Conservation (phyloP, 1,284 basidiomycete genomes). For the Boletus mariae region DNA sequence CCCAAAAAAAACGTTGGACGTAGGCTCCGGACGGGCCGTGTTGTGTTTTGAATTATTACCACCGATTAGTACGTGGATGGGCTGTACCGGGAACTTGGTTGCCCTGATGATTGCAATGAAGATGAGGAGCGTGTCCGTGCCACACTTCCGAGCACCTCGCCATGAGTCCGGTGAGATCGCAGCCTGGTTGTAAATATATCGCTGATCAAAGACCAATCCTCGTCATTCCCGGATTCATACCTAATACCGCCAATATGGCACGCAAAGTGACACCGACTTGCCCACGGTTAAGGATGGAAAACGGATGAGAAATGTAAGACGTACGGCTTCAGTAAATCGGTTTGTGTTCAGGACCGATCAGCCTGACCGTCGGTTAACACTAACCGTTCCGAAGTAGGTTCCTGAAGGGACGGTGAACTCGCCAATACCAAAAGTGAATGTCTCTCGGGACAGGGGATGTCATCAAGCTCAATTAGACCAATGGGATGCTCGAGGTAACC, state of each 20-base stretch:
- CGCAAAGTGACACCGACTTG: not conserved
- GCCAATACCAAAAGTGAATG: not conserved
- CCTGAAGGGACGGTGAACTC: not conserved
- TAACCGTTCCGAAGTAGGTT: no score
- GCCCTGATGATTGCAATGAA: constrained; percentile 8
- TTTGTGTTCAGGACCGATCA: no score
- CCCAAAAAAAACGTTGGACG: not conserved
- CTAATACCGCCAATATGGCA: not conserved
- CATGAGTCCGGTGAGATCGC: not conserved
- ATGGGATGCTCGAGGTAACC: not conserved
- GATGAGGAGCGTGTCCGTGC: constrained; percentile 5
- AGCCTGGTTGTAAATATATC: not conserved
- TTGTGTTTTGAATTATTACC: not conserved
- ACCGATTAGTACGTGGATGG: not conserved
- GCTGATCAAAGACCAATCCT: not conserved
- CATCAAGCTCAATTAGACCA: no score
- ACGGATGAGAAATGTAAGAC: not conserved
- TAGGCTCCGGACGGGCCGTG: not conserved
- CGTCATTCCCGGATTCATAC: not conserved
- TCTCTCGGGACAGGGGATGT: not conserved
- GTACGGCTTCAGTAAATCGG: not conserved
- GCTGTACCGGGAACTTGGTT: not conserved
- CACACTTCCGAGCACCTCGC: not conserved
- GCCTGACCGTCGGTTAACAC: no score
- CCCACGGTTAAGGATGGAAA: not conserved